Base-by-base conservation (phyloP, 164 flowering plant species). In the Aristolochia contorta region DNA sequence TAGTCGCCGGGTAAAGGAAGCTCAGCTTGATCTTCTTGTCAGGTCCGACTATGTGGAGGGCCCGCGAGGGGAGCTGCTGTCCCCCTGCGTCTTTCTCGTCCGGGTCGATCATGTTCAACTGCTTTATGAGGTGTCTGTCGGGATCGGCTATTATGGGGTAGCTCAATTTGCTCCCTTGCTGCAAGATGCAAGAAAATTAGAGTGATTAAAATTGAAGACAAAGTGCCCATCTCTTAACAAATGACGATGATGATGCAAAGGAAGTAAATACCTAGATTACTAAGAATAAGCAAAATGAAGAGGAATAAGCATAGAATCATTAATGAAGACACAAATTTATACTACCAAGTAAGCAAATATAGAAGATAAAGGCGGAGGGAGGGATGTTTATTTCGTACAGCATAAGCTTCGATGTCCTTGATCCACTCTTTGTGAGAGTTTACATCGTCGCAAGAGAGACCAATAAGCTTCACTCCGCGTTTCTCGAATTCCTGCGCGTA, bases 91-190 rank as follows among this genome's bases (percentile, higher is more conserved):
- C 92, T 49, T 72, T 84, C 74, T 79, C 91, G 53, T 85, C 93
- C 6, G 98, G 96, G 27, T 92, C 96, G 57, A 89, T 89, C 98
- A 89, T 89, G 78, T 92, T 92, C 30, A 92, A 85, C 27, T 80
- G 75, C 67, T 73, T 73, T 43, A 89, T 81, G 63, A 85, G 63
- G 67, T 82, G 82, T 47, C 85, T 54, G 7, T 72, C 73, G 0
- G 89, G 86, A 47, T 92, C 93, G 0, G 91, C 87, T 2, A 78
- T 65, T 51, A 92, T 89, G 33, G 93, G 96, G 71, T 78, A 91
- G 0, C 43, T 66, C 68, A 91, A 92, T 71, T 83, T 83, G 76
- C 79, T 43, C 16, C 91, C 96, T 0, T 69, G 60, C 87, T 85
- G 78, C 78, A 75, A n/a, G n/a, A n/a, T 21, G 33, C 21, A 57